Evolutionary conservation across 306 rosid genomes (phyloP).

Genomic region (Arachis stenosperma): DNA sequence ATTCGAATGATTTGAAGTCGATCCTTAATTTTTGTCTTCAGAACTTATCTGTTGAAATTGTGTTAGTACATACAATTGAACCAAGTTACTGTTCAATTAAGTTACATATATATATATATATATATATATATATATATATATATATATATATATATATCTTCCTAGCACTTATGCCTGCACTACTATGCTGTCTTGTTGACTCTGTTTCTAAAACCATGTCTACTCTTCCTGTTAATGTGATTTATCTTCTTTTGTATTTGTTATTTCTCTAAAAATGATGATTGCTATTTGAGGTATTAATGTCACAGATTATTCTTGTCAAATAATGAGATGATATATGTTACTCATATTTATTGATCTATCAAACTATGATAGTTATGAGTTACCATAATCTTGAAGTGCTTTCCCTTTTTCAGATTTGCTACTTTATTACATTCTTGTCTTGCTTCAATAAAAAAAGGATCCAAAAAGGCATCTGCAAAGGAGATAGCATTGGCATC

Average conservation of each 20-base stretch:
- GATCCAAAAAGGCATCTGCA: conserved; percentile 67
- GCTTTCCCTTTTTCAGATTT: conserved; percentile 50
- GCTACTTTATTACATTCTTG: conserved; percentile 78
- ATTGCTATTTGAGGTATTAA: conserved; percentile 4
- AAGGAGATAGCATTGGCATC: conserved; percentile 75
- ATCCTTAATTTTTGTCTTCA: not conserved
- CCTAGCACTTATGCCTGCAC: not conserved
- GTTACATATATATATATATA: not conserved
- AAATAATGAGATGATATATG: conserved; percentile 8
- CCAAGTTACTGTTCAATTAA: not conserved
- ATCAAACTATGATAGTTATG: conserved; percentile 4
- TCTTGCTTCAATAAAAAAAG: conserved; percentile 66
- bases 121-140: not conserved
- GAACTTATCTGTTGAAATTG: not conserved
- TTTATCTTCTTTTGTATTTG: not conserved
- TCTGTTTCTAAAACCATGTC: not conserved
- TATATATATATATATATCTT: not conserved
- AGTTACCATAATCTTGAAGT: conserved; percentile 1
- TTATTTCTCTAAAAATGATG: not conserved
- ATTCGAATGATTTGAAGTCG: not conserved
- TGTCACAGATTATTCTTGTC: not conserved
- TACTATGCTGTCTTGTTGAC: not conserved
- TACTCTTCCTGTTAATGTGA: conserved; percentile 12
- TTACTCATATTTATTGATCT: conserved; percentile 5
- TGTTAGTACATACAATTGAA: not conserved